phyloP scores from a whole-genome alignment of 2,329 filamentous ascomycete species.

The Fusarium metavorans region DNA sequence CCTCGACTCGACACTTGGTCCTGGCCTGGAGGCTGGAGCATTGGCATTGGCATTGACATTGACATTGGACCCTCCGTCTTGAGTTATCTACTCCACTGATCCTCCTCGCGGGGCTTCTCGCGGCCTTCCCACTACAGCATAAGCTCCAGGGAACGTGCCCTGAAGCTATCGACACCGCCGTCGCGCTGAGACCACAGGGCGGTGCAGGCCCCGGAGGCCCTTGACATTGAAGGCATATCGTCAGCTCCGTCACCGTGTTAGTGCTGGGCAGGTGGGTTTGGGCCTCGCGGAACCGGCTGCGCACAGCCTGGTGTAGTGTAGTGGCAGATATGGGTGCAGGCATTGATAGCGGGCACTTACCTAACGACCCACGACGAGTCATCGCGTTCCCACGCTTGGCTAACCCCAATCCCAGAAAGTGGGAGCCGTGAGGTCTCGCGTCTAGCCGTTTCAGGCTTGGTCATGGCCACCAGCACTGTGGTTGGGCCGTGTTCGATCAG shows the following conservation, averaged over 20 bases:
- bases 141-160: constrained; percentile 41
- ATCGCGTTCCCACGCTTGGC: constrained; percentile 20
- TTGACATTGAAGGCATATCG: constrained; percentile 33
- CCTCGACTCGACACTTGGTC: constrained; percentile 17
- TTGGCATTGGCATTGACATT: not conserved
- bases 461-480: constrained; percentile 30
- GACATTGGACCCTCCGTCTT: constrained; percentile 8
- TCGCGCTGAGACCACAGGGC: constrained; percentile 40
- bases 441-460: constrained; percentile 32
- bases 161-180: constrained; percentile 46
- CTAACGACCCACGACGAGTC: constrained; percentile 39
- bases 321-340: constrained; percentile 15
- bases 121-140: constrained; percentile 36
- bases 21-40: constrained; percentile 9
- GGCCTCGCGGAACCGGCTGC: constrained; percentile 46
- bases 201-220: constrained; percentile 26
- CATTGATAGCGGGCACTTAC: constrained; percentile 30
- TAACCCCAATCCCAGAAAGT: constrained; percentile 22
- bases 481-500: constrained; percentile 32
- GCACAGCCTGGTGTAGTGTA: constrained; percentile 35
- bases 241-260: constrained; percentile 40
- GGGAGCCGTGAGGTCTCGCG: constrained; percentile 15
- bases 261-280: constrained; percentile 28
- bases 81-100: constrained; percentile 36
- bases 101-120: constrained; percentile 24